These are phyloP conservation scores for Stevia rebaudiana DNA, from an alignment of 140 eudicot genomes.

Conservation along the genomic window DNA sequence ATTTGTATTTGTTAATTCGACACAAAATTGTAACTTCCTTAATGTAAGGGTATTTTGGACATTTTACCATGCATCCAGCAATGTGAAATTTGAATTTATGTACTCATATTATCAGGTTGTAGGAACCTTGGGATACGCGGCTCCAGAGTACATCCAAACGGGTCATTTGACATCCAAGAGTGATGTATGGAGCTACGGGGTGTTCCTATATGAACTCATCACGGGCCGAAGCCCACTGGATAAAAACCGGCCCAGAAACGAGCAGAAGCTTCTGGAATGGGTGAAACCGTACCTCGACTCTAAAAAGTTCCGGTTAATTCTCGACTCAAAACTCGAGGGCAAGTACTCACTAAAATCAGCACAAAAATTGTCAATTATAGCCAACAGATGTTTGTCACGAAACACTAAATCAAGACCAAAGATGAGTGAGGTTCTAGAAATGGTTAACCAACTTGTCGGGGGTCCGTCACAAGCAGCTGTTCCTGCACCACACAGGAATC, in stretches of 20 bases:
- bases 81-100: background rate
- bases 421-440: conserved; percentile 84
- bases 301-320: conserved; percentile 44
- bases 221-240: conserved; percentile 68
- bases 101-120: conserved; percentile 35
- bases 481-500: conserved; percentile 16
- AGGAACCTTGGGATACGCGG: conserved; percentile 74
- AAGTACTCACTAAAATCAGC: conserved; percentile 39
- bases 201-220: conserved; percentile 73
- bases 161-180: conserved; percentile 57
- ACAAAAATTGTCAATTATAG: conserved; percentile 43
- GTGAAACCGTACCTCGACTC: conserved; percentile 57
- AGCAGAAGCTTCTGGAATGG: conserved; percentile 69
- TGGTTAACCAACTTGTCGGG: conserved; percentile 51
- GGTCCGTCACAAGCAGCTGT: conserved; percentile 17
- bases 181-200: conserved; percentile 80
- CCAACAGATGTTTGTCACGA: conserved; percentile 53
- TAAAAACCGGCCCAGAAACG: conserved; percentile 46
- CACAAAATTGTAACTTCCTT: background rate
- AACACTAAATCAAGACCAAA: conserved; percentile 58
- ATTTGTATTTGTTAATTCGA: background rate
- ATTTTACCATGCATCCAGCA: background rate
- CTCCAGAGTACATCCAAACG: conserved; percentile 69
- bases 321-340: conserved; percentile 66
- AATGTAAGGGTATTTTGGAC: conserved; percentile 3